Percentiles rank a stretch among this genome's conserved stretches.
These are phyloP conservation scores for Flaveria linearis DNA, from an alignment of 129 eudicot species.

Conservation along the genomic window DNA sequence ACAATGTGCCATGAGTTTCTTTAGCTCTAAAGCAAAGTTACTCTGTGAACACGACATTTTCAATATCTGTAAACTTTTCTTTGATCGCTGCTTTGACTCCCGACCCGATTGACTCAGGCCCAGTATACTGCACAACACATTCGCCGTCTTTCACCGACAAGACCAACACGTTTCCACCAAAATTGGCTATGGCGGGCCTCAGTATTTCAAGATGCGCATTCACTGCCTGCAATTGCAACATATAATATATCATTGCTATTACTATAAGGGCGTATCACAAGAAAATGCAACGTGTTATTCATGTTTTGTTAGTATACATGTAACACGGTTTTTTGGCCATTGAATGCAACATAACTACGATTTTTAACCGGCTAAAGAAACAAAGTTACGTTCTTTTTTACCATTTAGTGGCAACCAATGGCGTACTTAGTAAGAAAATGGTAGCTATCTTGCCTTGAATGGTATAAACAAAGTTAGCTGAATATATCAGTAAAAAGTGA, in stretches of 20 bases:
- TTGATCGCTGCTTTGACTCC: constrained; percentile 94
- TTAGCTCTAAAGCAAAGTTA: constrained; percentile 23
- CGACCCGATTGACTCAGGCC: constrained; percentile 86
- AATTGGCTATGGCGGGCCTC: constrained; percentile 89
- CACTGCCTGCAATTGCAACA: constrained; percentile 59
- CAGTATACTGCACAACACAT: constrained; percentile 70
- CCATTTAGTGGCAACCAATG: background rate
- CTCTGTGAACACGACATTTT: constrained; percentile 63
- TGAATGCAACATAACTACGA: background rate
- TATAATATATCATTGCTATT: background rate
- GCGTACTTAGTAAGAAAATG: background rate
- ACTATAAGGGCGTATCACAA: background rate
- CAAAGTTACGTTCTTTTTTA: constrained; percentile 3
- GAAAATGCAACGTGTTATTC: background rate
- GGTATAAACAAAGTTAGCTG: background rate
- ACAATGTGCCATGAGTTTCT: constrained; percentile 8
- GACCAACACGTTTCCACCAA: constrained; percentile 86
- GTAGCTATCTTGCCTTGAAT: background rate
- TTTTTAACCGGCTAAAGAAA: background rate
- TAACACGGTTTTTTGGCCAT: background rate
- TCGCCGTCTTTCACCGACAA: constrained; percentile 62
- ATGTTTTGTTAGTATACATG: background rate
- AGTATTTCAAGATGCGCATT: constrained; percentile 77
- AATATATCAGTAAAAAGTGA: background rate
- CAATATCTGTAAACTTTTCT: constrained; percentile 86